phyloP scores from a whole-genome alignment of 2,329 filamentous ascomycete genomes.

The Fusarium hainanense region DNA sequence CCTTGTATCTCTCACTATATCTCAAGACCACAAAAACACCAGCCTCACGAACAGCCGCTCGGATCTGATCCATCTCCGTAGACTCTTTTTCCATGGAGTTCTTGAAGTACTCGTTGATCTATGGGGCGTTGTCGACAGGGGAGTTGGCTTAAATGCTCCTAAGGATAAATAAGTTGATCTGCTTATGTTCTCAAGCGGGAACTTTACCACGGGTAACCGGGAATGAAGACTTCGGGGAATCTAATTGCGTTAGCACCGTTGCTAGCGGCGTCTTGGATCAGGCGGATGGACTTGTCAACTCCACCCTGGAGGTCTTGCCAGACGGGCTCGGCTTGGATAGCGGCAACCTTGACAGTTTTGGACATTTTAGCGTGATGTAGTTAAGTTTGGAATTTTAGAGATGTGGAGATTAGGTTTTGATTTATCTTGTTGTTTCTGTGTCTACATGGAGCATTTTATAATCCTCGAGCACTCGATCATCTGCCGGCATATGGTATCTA shows the following conservation, averaged over 20 bases:
- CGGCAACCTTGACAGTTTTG: conserved; percentile 38
- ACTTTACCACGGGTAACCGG: conserved; percentile 49
- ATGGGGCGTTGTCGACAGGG: conserved; percentile 48
- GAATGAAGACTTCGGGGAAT: conserved; percentile 65
- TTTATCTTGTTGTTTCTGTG: background rate
- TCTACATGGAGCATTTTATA: background rate
- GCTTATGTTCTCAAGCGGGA: no score
- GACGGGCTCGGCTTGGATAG: conserved; percentile 38
- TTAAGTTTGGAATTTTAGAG: no score
- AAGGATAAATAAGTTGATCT: background rate
- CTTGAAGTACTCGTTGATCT: conserved; percentile 53
- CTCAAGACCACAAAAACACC: conserved; percentile 57
- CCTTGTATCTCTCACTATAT: conserved; percentile 54
- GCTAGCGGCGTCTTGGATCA: conserved; percentile 25
- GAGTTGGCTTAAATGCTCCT: conserved; percentile 48
- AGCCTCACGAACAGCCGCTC: conserved; percentile 58
- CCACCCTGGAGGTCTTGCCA: conserved; percentile 33
- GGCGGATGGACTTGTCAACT: conserved; percentile 29
- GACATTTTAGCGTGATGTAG: background rate
- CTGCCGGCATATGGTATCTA: background rate
- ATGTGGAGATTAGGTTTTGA: accelerated
- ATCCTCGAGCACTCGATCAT: accelerated
- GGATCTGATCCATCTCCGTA: conserved; percentile 56
- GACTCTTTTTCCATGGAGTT: conserved; percentile 52
- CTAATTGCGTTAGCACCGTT: conserved; percentile 65